Evolutionary conservation across 371 early-diverging fungal species (phyloP), one percentile per base, ranked within the genome.

Genomic region (Phascolomyces articulosus): DNA sequence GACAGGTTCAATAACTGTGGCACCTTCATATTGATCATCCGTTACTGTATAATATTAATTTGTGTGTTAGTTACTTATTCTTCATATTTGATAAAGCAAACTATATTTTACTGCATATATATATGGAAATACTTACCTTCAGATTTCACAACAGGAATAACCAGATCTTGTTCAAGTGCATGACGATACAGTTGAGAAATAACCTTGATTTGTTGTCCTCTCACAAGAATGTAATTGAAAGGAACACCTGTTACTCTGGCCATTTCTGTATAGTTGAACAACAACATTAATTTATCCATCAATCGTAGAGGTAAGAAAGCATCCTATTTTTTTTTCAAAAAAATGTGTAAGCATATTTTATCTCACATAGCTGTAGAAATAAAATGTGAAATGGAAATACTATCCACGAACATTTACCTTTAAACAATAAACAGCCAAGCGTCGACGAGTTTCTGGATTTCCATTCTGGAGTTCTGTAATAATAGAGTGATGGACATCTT

Each of bases 191-290:
- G 82, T 80, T 99, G 98, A 15, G 98, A 96, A 0, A 99, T 84
- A 23, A 99, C 99, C 76, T 98, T 98, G 80, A 99, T 95, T 72
- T 98, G 96, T 74, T 98, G 97, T 9, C 99, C 99, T 63, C 99
- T 90, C 9, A 92, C 90, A 38, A 98, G 79, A 58, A 99, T 85
- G 73, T 96, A 99, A 71, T 96, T 98, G 83, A 99, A 95, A 2
- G 99, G 99, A 1, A 98, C 93, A 31, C 98, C 96, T 2, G 95
- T 99, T 2, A 99, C 99, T 75, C 99, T 89, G 8, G 98, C 96
- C 95, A 99, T 98, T 83, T 99, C 99, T 48, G 95, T 94, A 67
- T 96, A 97, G 78, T 99, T 99, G 74, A 99, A 91, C 27, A 99
- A 71, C 55, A 93, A 86, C 96, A 99, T 99, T 11, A 99, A 90